phyloP scores from a whole-genome alignment of 345 rosid genomes.

The Boechera retrofracta region DNA sequence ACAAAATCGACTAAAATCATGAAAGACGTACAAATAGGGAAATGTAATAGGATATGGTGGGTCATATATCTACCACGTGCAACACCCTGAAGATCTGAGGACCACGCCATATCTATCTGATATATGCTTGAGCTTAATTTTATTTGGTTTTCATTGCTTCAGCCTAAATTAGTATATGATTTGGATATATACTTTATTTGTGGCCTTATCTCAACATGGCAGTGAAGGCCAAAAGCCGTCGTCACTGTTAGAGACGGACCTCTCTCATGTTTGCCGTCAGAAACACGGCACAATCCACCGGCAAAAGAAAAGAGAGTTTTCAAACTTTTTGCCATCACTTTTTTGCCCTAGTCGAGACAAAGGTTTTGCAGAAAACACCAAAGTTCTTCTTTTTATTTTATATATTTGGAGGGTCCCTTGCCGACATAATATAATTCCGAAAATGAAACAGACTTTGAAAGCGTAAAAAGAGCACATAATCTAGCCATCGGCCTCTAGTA shows the following conservation, averaged over 20 bases:
- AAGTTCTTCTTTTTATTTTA: conserved; percentile 22
- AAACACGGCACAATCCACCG: conserved; percentile 43
- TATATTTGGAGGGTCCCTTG: conserved; percentile 24
- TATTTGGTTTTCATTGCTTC: neutral
- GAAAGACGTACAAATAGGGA: conserved; percentile 12
- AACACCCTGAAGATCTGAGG: conserved; percentile 11
- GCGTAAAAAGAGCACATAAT: conserved; percentile 25
- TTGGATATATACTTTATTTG: conserved; percentile 1
- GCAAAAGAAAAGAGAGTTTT: conserved; percentile 17
- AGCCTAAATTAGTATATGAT: neutral
- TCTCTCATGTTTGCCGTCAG: conserved; percentile 39
- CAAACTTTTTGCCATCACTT: conserved; percentile 21
- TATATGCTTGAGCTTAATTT: neutral
- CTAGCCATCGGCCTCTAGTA: conserved; percentile 1
- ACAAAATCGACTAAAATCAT: conserved; percentile 2
- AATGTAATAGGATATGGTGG: conserved; percentile 25
- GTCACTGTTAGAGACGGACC: conserved; percentile 13
- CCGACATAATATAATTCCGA: conserved; percentile 15
- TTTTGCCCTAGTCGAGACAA: conserved; percentile 34
- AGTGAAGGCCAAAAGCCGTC: conserved; percentile 14
- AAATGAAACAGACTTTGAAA: conserved; percentile 22
- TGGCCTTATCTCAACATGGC: conserved; percentile 27
- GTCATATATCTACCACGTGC: conserved; percentile 15
- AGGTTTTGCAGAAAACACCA: conserved; percentile 29
- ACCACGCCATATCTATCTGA: conserved; percentile 9